phyloP scores from a whole-genome alignment of 257 asterid genomes.

The Ligustrum vulgare region DNA sequence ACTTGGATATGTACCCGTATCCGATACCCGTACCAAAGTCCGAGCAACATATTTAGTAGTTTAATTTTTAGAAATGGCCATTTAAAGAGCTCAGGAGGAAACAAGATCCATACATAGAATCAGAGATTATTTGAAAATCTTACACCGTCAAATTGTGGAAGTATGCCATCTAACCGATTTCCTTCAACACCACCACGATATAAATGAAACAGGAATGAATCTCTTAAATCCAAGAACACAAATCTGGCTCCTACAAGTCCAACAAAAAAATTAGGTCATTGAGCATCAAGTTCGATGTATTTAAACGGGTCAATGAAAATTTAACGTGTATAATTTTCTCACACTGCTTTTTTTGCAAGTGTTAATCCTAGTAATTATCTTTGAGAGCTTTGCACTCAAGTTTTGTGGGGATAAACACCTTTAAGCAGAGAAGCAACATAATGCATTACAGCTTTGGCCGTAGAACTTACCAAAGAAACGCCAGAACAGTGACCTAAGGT shows the following conservation, averaged over 20 bases:
- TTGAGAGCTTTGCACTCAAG: neutral
- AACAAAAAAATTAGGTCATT: constrained; percentile 18
- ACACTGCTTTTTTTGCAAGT: constrained; percentile 4
- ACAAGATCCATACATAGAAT: neutral
- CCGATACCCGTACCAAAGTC: no score
- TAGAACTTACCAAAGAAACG: neutral
- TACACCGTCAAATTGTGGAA: constrained; percentile 81
- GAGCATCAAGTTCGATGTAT: neutral
- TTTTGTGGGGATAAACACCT: neutral
- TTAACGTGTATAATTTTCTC: constrained; percentile 15
- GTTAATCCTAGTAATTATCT: neutral
- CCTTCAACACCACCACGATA: constrained; percentile 76
- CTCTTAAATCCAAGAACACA: constrained; percentile 95
- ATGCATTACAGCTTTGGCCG: neutral
- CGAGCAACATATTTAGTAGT: neutral
- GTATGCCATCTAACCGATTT: constrained; percentile 74
- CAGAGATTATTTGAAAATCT: constrained; percentile 28
- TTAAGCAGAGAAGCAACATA: neutral
- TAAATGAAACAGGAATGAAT: constrained; percentile 61
- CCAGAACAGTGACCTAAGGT: neutral
- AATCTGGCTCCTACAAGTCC: constrained; percentile 69
- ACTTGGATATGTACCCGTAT: no score
- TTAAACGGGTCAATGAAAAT: neutral
- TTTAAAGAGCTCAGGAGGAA: neutral
- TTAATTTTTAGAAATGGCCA: neutral